A percentile compares a stretch with the other conserved stretches of the same genome.
Conservation (phyloP, 2,329 filamentous ascomycete genomes). For the Colletotrichum sp. region DNA sequence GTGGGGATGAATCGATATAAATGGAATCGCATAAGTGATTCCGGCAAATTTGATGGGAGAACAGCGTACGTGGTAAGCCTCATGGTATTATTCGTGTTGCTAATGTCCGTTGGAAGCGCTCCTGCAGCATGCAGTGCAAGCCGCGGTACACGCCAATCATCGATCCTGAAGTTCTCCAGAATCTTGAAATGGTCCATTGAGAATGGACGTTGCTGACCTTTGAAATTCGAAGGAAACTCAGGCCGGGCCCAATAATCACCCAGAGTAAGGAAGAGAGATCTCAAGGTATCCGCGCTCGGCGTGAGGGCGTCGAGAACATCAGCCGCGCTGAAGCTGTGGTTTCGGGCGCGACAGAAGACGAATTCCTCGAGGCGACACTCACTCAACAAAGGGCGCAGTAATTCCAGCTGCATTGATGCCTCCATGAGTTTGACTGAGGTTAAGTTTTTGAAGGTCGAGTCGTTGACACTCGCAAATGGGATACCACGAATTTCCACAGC, state of each 20-base stretch:
- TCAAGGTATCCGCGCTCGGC: not conserved
- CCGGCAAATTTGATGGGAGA: not conserved
- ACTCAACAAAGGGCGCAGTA: not conserved
- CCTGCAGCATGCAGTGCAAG: rapidly evolving
- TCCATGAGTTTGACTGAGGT: not conserved
- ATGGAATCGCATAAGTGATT: not conserved
- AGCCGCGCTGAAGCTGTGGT: not conserved
- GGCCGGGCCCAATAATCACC: not conserved
- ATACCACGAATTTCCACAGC: not conserved
- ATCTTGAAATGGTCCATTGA: not conserved
- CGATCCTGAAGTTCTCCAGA: not conserved
- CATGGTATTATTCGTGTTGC: too few relatives aligned
- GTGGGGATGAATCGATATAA: not conserved
- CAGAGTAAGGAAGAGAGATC: not conserved
- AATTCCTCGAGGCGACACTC: not conserved
- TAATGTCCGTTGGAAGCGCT: not conserved
- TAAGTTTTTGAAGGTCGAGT: not conserved
- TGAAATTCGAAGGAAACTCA: not conserved
- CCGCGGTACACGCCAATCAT: not conserved
- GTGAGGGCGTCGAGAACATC: not conserved
- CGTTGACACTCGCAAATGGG: rapidly evolving
- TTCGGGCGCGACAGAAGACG: not conserved
- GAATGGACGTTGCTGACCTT: not conserved
- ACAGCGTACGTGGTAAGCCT: not conserved
- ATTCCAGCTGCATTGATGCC: not conserved